phyloP scores from a whole-genome alignment of 2,329 filamentous ascomycete genomes.

The Ascochyta pisi region DNA sequence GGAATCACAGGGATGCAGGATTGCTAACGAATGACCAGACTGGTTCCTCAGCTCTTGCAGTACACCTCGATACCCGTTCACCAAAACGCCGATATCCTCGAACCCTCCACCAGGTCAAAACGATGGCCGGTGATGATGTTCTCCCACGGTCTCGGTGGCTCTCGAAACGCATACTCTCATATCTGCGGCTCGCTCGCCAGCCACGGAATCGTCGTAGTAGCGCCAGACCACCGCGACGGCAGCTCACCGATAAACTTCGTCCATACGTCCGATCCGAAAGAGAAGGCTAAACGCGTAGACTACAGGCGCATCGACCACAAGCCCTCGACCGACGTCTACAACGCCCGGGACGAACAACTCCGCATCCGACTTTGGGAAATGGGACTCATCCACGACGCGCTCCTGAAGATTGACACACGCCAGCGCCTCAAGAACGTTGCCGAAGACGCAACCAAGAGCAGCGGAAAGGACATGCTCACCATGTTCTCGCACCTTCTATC shows the following conservation, averaged over 20 bases:
- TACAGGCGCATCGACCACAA: slow-evolving; percentile 64
- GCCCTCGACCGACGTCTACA: slow-evolving; percentile 69
- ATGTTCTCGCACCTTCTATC: slow-evolving; percentile 69
- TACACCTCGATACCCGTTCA: slow-evolving; percentile 75
- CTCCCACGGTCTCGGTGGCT: slow-evolving; percentile 83
- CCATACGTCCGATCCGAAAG: slow-evolving; percentile 60
- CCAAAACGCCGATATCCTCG: slow-evolving; percentile 71
- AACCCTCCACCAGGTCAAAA: slow-evolving; percentile 54
- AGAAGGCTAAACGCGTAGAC: slow-evolving; percentile 51
- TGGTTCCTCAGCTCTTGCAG: slow-evolving; percentile 73
- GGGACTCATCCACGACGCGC: slow-evolving; percentile 71
- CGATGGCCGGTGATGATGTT: slow-evolving; percentile 85
- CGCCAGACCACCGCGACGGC: slow-evolving; percentile 83
- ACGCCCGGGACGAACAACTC: slow-evolving; percentile 73
- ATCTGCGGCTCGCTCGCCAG: slow-evolving; percentile 79
- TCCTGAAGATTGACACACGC: slow-evolving; percentile 70
- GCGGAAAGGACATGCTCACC: slow-evolving; percentile 56
- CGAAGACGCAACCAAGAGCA: slow-evolving; percentile 48
- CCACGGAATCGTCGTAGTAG: slow-evolving; percentile 80
- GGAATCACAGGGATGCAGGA: not conserved
- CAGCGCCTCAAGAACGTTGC: slow-evolving; percentile 54
- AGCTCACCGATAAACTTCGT: slow-evolving; percentile 78
- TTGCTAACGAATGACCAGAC: slow-evolving; percentile 52
- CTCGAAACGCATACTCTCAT: slow-evolving; percentile 85
- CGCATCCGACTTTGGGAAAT: slow-evolving; percentile 81